phyloP scores from a whole-genome alignment of 306 rosid species.

The Cicer cuneatum region DNA sequence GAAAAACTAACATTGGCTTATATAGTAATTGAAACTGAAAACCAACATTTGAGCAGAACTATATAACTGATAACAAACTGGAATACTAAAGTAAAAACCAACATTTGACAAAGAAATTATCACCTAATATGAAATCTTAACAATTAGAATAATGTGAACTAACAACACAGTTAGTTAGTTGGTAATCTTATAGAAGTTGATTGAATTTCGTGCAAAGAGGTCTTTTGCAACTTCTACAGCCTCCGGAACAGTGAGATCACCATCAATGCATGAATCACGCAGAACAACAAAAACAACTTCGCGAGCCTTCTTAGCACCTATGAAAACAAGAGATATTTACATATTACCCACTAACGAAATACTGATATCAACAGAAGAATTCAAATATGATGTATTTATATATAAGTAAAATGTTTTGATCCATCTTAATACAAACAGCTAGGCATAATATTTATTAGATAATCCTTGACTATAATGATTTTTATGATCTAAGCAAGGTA shows the following conservation, averaged over 20 bases:
- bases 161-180: constrained; percentile 17
- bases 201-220: constrained; percentile 75
- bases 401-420: too few species aligned
- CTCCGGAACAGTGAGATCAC: constrained; percentile 76
- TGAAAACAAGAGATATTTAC: constrained; percentile 38
- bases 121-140: not conserved
- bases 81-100: not conserved
- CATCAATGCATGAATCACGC: constrained; percentile 72
- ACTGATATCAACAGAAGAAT: too few species aligned
- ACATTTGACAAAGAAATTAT: not conserved
- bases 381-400: too few species aligned
- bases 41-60: not conserved
- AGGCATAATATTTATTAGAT: too few species aligned
- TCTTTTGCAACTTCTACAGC: constrained; percentile 83
- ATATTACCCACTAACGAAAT: not conserved
- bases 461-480: too few species aligned
- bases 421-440: too few species aligned
- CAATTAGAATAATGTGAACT: constrained; percentile 35
- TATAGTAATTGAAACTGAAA: not conserved
- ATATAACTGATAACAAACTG: not conserved
- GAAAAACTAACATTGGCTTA: not conserved
- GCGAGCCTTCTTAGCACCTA: constrained; percentile 86
- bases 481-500: too few species aligned
- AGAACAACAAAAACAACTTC: constrained; percentile 78
- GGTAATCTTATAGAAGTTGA: constrained; percentile 67